These are phyloP conservation scores for Backusella mclennaniae DNA, from an alignment of 192 early-diverging fungal species.

Conservation along the genomic window DNA sequence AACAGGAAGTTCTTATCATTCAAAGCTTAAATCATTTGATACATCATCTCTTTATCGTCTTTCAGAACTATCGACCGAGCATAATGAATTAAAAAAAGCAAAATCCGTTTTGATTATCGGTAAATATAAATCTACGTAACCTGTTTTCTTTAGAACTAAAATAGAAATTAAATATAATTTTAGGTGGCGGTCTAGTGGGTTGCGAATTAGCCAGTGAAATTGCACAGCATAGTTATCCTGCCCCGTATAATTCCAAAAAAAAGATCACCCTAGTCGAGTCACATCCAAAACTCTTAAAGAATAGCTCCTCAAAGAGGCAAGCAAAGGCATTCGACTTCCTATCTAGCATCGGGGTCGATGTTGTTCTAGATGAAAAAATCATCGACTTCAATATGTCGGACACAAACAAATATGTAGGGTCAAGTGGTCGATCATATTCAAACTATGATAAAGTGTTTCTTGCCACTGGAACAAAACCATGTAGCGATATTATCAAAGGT, in stretches of 20 bases:
- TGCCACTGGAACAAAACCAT: slow-evolving; percentile 33
- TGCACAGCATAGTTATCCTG: slow-evolving; percentile 6
- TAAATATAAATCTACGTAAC: neutral
- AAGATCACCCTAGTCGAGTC: slow-evolving; percentile 34
- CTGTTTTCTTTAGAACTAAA: neutral
- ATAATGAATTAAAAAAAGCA: slow-evolving; percentile 22
- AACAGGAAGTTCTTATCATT: slow-evolving; percentile 33
- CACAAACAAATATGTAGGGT: slow-evolving; percentile 20
- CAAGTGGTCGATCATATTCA: slow-evolving; percentile 22
- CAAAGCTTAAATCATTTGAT: slow-evolving; percentile 35
- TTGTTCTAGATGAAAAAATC: slow-evolving; percentile 28
- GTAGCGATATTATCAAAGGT: slow-evolving; percentile 21
- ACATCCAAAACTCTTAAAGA: slow-evolving; percentile 9
- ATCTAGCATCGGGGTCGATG: slow-evolving; percentile 23
- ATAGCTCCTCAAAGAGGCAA: slow-evolving; percentile 13
- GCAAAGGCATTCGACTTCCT: slow-evolving; percentile 22
- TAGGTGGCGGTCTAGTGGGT: slow-evolving; percentile 47
- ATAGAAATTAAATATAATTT: neutral
- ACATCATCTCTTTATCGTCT: slow-evolving; percentile 29
- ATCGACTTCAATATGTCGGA: slow-evolving; percentile 23
- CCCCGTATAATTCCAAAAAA: slow-evolving; percentile 14
- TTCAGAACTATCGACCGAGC: slow-evolving; percentile 20
- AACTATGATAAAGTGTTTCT: slow-evolving; percentile 33
- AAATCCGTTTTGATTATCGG: slow-evolving; percentile 29
- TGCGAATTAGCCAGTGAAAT: slow-evolving; percentile 46